These are phyloP conservation scores for Dendrobium chrysotoxum DNA, from an alignment of 106 monocot species.

Conservation along the genomic window DNA sequence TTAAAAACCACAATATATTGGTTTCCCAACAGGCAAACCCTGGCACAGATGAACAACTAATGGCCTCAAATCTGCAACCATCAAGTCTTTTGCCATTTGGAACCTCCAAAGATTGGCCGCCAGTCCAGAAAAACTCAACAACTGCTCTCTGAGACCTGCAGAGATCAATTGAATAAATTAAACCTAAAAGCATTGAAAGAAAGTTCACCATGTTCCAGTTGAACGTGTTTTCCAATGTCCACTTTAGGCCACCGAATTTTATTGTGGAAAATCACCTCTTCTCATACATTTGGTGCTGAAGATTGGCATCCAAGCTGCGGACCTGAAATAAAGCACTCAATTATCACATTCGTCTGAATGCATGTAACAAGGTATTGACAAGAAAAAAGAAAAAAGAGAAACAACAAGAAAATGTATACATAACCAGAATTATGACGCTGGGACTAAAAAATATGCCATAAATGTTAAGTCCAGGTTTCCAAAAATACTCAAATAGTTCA, in stretches of 20 bases:
- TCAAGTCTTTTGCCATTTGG: slow-evolving; percentile 18
- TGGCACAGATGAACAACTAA: slow-evolving; percentile 16
- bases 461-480: not conserved
- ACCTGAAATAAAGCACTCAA: slow-evolving; percentile 32
- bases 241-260: not conserved
- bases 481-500: too few species aligned
- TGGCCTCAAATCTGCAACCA: slow-evolving; percentile 1
- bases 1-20: slow-evolving; percentile 50
- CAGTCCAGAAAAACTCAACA: slow-evolving; percentile 60
- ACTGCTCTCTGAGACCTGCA: slow-evolving; percentile 81
- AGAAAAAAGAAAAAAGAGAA: too few species aligned
- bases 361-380: not conserved
- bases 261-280: slow-evolving; percentile 36
- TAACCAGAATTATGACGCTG: not conserved
- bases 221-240: not conserved
- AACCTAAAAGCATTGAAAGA: not conserved
- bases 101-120: slow-evolving; percentile 26
- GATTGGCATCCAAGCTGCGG: slow-evolving; percentile 52
- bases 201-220: not conserved
- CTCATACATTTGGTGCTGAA: slow-evolving; percentile 83
- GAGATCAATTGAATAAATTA: not conserved
- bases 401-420: not conserved
- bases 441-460: not conserved
- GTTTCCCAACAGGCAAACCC: slow-evolving; percentile 51
- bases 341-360: not conserved